Evolutionary conservation across 2,329 filamentous ascomycete genomes (phyloP), one percentile per base, ranked within the genome.

Genomic region (Nemania abortiva): DNA sequence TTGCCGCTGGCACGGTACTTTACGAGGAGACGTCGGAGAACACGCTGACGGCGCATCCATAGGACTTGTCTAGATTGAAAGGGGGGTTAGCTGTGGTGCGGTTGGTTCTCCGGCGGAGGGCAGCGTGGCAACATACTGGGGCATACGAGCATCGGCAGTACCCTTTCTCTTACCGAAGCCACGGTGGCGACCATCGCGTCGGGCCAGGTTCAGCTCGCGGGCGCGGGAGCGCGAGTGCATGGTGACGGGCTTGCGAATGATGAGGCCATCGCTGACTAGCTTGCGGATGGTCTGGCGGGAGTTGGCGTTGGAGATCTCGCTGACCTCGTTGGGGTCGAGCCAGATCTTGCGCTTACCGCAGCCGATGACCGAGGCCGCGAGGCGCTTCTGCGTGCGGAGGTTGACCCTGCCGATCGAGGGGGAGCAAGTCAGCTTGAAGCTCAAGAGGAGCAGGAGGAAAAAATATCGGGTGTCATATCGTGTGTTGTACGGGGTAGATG

Each of bases 91-190:
- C 49, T 18, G 15, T 55, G 53, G 22, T 42, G 10, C 15, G 20
- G 10, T 11, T 2, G 31, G 6, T 39, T 24, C 24, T 39, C n/a
- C 3, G 39, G 39, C 20, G 15, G 24, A 11, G 45, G 56, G 34
- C 13, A 52, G 58, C 52, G n/a, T 70, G 75, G 82, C 70, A 74
- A 82, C 92, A 84, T 92, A 96, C 93, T 91, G 92, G 83, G 95
- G 95, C 96, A 99, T 99, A 91, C 96, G 94, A 84, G 96, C 95
- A 84, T 99, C 95, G 84, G 93, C 93, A 82, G 97, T 98, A 98
- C 96, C 97, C 95, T 99, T 99, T 87, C 96, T 94, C 94, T 99
- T 99, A 93, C 96, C 96, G 89, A 97, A 97, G 84, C 96, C 96
- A 86, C 96, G 92, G 90, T 99, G 96, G 87, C 96, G 91, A 83